Base-by-base conservation (phyloP, 116 monocot genomes). In the Posidonia oceanica region DNA sequence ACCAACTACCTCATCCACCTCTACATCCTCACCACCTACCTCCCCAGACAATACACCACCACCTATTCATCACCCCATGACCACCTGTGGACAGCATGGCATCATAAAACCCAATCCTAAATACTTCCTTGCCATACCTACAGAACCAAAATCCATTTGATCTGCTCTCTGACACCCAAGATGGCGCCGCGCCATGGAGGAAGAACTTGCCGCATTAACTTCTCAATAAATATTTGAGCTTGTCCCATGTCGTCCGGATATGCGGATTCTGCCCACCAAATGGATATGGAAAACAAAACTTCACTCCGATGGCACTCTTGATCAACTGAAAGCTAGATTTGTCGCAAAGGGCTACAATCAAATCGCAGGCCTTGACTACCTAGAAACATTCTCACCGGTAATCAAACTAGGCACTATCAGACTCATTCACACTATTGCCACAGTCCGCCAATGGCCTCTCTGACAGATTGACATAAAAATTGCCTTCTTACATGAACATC, bases 241-340 rank as follows among this genome's bases (percentile, higher is more conserved):
- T 12, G 51, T 67, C 22, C 44, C 22, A 7, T 3, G 17, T 2
- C 4, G 4, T 20, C 48, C 67, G 7, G 21, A 39, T 11, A 67
- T 44, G 44, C 14, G 22, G 4, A 48, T 67, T 18, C 17, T 67
- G 1, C 38, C 3, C n/a, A 48, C 67, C 69, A 59, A 62, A 38
- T 66, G 75, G 62, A 36, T 75, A 4, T 39, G 15, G 10, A 61
- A 69, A 61, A 23, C 18, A 18, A 72, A 72, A 36, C 14, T 22
- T 4, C 4, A 62, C 8, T 3, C 4, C 7, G 72, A 62, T 61
- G 44, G 61, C 22, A 14, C 48, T 6, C 11, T 72, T 14, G 48
- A 72, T 7, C 3, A 42, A 14, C 12, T n/a, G 42, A 72, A 72
- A 37, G 59, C 21, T 2, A 14, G 21, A 4, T 40, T 44, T 44